phyloP scores from a whole-genome alignment of 225 moss, liverwort and hornwort genomes.

The Sphagnum tenellum region DNA sequence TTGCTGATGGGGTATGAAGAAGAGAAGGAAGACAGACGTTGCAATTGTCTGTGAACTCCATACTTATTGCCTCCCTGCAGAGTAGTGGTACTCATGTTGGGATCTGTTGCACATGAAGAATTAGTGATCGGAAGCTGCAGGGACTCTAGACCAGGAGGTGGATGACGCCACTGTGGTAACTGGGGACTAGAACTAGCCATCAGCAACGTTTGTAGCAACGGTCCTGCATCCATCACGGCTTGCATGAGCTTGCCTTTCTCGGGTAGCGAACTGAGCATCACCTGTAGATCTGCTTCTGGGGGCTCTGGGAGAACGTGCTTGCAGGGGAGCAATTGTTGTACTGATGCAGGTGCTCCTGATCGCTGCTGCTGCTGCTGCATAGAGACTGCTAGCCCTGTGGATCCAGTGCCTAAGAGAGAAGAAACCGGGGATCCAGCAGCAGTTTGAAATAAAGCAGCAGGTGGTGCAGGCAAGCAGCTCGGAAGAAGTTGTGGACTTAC shows the following conservation, averaged over 20 bases:
- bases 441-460: slow-evolving; percentile 38
- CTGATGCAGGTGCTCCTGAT: slow-evolving; percentile 56
- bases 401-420: no score
- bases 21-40: slow-evolving; percentile 29
- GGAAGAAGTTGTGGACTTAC: slow-evolving; percentile 51
- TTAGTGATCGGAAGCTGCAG: slow-evolving; percentile 76
- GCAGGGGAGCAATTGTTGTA: slow-evolving; percentile 51
- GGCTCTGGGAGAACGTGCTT: slow-evolving; percentile 79
- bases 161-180: slow-evolving; percentile 45
- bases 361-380: slow-evolving; percentile 68
- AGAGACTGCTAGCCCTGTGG: slow-evolving; percentile 33
- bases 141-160: slow-evolving; percentile 66
- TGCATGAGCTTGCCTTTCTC: slow-evolving; percentile 83
- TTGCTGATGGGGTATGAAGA: slow-evolving; percentile 32
- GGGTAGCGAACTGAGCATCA: slow-evolving; percentile 74
- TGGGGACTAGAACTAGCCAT: slow-evolving; percentile 76
- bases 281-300: slow-evolving; percentile 75
- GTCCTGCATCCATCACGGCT: slow-evolving; percentile 79
- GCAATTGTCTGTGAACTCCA: slow-evolving; percentile 36
- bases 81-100: slow-evolving; percentile 29
- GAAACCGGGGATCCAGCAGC: slow-evolving; percentile 9
- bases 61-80: slow-evolving; percentile 13
- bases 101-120: slow-evolving; percentile 42
- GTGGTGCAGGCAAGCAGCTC: slow-evolving; percentile 32
- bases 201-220: slow-evolving; percentile 60